Percentiles rank a stretch among this genome's conserved stretches.
Conservation (phyloP, 306 rosid genomes). For the Begonia fuchsioides region DNA sequence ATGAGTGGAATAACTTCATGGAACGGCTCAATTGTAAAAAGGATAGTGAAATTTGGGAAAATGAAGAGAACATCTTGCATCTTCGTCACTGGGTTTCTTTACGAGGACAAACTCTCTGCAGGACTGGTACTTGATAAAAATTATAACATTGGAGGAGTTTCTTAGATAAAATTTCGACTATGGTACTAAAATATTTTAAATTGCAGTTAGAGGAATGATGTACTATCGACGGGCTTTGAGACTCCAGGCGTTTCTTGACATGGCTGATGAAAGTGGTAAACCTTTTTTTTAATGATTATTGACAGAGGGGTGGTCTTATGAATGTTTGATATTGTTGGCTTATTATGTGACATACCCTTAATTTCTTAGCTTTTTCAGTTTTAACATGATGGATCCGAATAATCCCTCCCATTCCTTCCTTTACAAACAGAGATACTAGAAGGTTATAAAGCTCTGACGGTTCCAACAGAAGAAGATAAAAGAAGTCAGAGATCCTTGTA, state of each 20-base stretch:
- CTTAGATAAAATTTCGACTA: neutral
- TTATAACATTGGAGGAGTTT: slow-evolving; percentile 3
- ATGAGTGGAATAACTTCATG: slow-evolving; percentile 98
- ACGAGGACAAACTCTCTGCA: slow-evolving; percentile 92
- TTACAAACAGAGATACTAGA: slow-evolving; percentile 65
- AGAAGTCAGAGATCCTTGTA: slow-evolving; percentile 80
- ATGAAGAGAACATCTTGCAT: slow-evolving; percentile 74
- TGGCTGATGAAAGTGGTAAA: slow-evolving; percentile 81
- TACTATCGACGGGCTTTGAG: slow-evolving; percentile 88
- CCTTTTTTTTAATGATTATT: no score
- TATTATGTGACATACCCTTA: no score
- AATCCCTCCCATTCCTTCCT: no score
- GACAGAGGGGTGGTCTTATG: no score
- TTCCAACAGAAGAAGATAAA: slow-evolving; percentile 82
- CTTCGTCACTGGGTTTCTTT: slow-evolving; percentile 96
- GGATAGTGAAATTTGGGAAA: slow-evolving; percentile 73
- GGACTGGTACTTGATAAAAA: slow-evolving; percentile 49
- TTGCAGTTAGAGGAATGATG: slow-evolving; percentile 98
- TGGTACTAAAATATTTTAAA: slow-evolving; percentile 9
- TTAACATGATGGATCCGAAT: no score
- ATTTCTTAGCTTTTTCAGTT: no score
- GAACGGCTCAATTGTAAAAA: slow-evolving; percentile 80
- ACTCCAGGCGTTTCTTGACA: slow-evolving; percentile 98
- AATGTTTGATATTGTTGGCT: no score
- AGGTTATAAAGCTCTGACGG: slow-evolving; percentile 82